Evolutionary conservation across 192 early-diverging fungal genomes (phyloP), one percentile per base, ranked within the genome.

Genomic region (Gaertneriomyces sp.): DNA sequence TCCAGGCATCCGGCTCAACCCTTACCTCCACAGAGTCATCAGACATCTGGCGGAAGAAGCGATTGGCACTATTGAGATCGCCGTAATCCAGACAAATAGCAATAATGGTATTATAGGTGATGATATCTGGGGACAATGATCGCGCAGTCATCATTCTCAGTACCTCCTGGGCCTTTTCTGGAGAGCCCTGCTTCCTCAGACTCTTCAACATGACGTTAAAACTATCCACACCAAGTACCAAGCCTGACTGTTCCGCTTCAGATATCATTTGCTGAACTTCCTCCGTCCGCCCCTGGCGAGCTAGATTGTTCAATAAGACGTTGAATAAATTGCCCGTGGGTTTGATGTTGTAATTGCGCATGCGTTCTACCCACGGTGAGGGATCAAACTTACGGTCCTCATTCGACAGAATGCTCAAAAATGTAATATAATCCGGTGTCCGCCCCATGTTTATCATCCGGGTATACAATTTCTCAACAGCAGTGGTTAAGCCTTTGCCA

Each of bases 21-120:
- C n/a, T n/a, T 51, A 6, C n/a, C 44, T 61, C 44, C n/a, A 43
- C n/a, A 11, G 50, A 38, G 59, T n/a, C 16, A 45, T 44, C 47
- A 6, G 42, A 14, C 62, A 64, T 64, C 5, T n/a, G 25, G 19
- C 62, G 62, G 52, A 64, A 64, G 42, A 47, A 19, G 5, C 47
- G 50, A 39, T 64, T 64, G 6, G 62, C 62, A 8, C 20, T 8
- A 7, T 12, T 38, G 7, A 64, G 39, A 19, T 64, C 62, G 8
- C 52, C 62, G 17, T 16, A 39, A 12, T 54, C 20, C 16, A 64
- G 39, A 51, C 42, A 64, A 40, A 64, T 52, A 11, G 62, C 17
- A n/a, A 64, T 64, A 19, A 64, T 52, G n/a, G 50, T 64, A 39
- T 64, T 64, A 46, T 17, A 53, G 20, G 62, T 64, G 19, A 64